These are phyloP conservation scores for Stygiomarasmius scandens DNA, from an alignment of 1,284 basidiomycete genomes.

Conservation along the genomic window DNA sequence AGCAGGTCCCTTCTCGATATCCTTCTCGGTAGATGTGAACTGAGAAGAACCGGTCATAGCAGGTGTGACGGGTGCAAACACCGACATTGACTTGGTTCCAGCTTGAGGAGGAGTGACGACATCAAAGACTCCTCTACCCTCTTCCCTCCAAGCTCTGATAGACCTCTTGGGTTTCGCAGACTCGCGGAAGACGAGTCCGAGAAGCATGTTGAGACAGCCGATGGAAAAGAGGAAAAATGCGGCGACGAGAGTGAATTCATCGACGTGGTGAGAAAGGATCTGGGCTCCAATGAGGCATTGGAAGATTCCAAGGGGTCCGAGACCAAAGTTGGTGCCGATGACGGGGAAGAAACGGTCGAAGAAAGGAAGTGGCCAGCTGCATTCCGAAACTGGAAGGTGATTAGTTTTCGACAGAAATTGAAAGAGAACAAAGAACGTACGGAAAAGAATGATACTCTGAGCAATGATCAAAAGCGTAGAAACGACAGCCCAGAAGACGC, in stretches of 20 bases:
- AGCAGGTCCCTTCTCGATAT: conserved; percentile 24
- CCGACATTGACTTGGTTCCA: conserved; percentile 39
- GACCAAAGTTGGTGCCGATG: conserved; percentile 79
- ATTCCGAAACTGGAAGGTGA: conserved; percentile 40
- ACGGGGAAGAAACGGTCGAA: conserved; percentile 86
- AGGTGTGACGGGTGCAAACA: conserved; percentile 39
- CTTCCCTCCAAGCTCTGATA: conserved; percentile 65
- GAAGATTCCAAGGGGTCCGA: conserved; percentile 82
- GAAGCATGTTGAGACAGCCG: conserved; percentile 81
- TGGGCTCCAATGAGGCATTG: conserved; percentile 83
- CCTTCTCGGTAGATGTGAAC: conserved; percentile 1
- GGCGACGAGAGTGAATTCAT: conserved; percentile 79
- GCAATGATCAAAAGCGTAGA: conserved; percentile 81
- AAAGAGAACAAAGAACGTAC: conserved; percentile 41
- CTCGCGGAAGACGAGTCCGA: conserved; percentile 75
- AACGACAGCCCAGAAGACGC: conserved; percentile 85
- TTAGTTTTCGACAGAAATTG: neutral
- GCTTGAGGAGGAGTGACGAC: conserved; percentile 38
- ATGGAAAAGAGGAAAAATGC: conserved; percentile 86
- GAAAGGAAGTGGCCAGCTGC: conserved; percentile 68
- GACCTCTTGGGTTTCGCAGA: conserved; percentile 64
- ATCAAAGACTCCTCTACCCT: conserved; percentile 62
- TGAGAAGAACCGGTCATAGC: conserved; percentile 26
- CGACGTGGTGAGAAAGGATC: conserved; percentile 80
- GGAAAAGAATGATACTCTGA: conserved; percentile 73